Evolutionary conservation across 1,284 basidiomycete species (phyloP), one percentile per base, ranked within the genome.

Genomic region (Hemileccinum hortonii): DNA sequence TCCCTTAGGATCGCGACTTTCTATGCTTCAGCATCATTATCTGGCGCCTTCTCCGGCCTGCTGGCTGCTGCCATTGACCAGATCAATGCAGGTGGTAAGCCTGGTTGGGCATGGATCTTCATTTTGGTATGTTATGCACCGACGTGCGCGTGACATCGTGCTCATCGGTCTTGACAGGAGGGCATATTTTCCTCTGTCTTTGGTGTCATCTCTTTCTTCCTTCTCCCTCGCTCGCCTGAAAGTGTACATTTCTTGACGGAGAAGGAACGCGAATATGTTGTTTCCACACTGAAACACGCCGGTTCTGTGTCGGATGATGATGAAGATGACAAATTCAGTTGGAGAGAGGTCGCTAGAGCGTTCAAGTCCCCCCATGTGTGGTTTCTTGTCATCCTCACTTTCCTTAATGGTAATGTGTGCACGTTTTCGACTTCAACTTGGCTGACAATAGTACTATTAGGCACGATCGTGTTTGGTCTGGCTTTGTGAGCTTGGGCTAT

Each of bases 91-190:
- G 74, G 75, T 1, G 69, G 74, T 8, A 74, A 71, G 29, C 70
- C 73, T 0, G 78, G 77, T 0, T 83, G 82, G 83, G 72, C 79
- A 3, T 88, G 86, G 86, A 86, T 88, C 49, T 84, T 84, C 58
- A 82, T 84, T 55, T 58, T 84, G 50, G 82, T 73, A 50, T 11
- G 64, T 55, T 4, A 4, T 21, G 0, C 14, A 16, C 8, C 12
- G 18, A 30, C 19, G 11, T 3, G 6, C 15, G 41, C 15, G 7
- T 29, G 7, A 19, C 24, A 19, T 19, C 21, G 7, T 12, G 19
- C 33, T 52, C 11, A 53, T 24, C 3, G 14, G 1, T 38, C 38
- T 26, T 22, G 45, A 43, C 52, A 73, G 77, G 81, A 84, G 58
- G 83, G 82, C 3, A 52, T 77, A 10, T 74, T 84, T 44, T 80